These are phyloP conservation scores for Kwoniella shivajii DNA, from an alignment of 1,284 basidiomycete species.

Conservation along the genomic window DNA sequence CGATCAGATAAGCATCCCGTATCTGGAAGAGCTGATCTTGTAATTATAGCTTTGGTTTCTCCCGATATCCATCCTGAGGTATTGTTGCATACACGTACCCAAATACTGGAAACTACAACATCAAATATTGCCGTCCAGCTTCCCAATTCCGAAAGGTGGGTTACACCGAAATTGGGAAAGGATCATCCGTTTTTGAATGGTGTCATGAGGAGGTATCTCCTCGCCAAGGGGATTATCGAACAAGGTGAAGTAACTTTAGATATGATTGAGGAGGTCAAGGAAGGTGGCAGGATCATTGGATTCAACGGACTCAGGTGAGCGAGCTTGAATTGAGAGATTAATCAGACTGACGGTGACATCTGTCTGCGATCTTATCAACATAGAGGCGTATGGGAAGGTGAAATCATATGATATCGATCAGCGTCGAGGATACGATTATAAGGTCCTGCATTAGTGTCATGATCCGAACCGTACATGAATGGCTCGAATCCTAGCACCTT, in stretches of 20 bases:
- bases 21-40: background rate
- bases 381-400: conserved; percentile 48
- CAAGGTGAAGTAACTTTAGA: conserved; percentile 35
- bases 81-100: conserved; percentile 31
- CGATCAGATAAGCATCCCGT: too few species aligned
- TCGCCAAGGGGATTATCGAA: conserved; percentile 27
- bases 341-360: background rate
- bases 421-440: too few species aligned
- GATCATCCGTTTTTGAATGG: conserved; percentile 39
- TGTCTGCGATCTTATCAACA: background rate
- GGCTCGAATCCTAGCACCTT: too few species aligned
- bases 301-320: conserved; percentile 48
- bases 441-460: too few species aligned
- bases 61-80: conserved; percentile 33
- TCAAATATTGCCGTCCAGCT: conserved; percentile 45
- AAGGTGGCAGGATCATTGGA: conserved; percentile 37
- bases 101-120: conserved; percentile 47
- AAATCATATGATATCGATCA: too few species aligned
- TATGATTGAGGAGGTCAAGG: conserved; percentile 25
- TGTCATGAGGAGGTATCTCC: conserved; percentile 37
- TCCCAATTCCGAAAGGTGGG: conserved; percentile 28
- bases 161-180: conserved; percentile 32
- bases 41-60: background rate
- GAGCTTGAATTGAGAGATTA: background rate
- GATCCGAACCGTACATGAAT: too few species aligned